phyloP scores from a whole-genome alignment of 1,284 basidiomycete genomes.

The Sporisorium iseilematis-ciliati region DNA sequence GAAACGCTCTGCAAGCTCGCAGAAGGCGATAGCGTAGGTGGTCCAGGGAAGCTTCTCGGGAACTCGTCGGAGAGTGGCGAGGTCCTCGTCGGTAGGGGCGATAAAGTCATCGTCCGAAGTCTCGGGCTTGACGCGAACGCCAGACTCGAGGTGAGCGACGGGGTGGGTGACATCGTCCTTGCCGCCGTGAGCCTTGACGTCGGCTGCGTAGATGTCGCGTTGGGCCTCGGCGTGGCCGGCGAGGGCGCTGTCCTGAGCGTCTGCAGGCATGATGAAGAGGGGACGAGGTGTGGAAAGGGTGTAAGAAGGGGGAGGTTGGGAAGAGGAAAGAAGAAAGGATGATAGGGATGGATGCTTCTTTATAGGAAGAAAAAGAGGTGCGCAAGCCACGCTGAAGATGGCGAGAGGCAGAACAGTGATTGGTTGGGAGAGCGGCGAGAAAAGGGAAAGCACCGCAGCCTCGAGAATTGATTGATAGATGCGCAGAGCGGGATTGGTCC shows the following conservation, averaged over 20 bases:
- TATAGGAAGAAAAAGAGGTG: constrained; percentile 8
- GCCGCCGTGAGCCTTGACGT: constrained; percentile 41
- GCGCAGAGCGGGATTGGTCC: not conserved
- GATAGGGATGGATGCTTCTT: not conserved
- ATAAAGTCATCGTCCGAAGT: constrained; percentile 41
- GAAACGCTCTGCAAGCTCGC: constrained; percentile 69
- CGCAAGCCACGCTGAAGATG: constrained; percentile 9
- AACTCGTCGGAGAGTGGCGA: constrained; percentile 59
- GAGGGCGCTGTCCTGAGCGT: constrained; percentile 48
- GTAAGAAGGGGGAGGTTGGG: constrained; percentile 7
- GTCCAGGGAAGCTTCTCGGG: constrained; percentile 65
- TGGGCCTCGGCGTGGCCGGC: constrained; percentile 49
- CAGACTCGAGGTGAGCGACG: constrained; percentile 46
- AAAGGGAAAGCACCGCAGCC: too few species aligned
- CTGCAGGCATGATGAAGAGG: constrained; percentile 34
- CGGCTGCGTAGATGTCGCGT: constrained; percentile 37
- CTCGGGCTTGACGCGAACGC: constrained; percentile 35
- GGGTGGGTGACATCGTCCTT: constrained; percentile 38
- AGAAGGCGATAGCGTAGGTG: constrained; percentile 65
- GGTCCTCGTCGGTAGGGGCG: constrained; percentile 62
- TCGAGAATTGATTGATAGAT: not conserved
- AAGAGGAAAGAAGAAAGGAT: not conserved
- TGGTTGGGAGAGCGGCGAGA: not conserved
- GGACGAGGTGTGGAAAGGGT: not conserved
- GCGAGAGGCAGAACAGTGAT: not conserved